These are phyloP conservation scores for Xylariaceae sp. DNA, from an alignment of 2,329 filamentous ascomycete species.

Conservation along the genomic window DNA sequence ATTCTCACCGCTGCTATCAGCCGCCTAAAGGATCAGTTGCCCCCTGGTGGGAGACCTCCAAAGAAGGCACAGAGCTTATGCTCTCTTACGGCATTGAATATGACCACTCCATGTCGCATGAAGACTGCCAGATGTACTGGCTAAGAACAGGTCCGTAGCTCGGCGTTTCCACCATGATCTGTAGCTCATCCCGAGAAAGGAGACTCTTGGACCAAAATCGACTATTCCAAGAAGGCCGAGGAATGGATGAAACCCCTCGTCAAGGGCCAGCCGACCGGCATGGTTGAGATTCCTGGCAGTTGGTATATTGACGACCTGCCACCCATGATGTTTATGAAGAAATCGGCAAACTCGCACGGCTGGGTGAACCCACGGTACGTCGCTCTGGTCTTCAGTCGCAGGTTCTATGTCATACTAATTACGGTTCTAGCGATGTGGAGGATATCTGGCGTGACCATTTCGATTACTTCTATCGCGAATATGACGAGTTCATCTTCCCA, in stretches of 20 bases:
- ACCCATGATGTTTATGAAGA: slow-evolving; percentile 71
- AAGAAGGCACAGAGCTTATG: slow-evolving; percentile 62
- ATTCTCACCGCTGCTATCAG: no score
- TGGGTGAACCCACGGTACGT: slow-evolving; percentile 54
- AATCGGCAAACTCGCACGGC: slow-evolving; percentile 60
- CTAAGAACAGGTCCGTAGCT: slow-evolving; percentile 47
- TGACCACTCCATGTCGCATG: slow-evolving; percentile 62
- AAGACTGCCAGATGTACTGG: slow-evolving; percentile 63
- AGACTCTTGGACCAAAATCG: slow-evolving; percentile 64
- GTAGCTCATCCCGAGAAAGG: no score
- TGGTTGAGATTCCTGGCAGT: slow-evolving; percentile 61
- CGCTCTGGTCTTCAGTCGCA: no score
- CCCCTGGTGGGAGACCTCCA: slow-evolving; percentile 68
- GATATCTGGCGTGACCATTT: slow-evolving; percentile 65
- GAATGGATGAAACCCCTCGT: slow-evolving; percentile 65
- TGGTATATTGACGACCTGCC: slow-evolving; percentile 60
- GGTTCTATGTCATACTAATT: no score
- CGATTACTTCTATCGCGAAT: slow-evolving; percentile 71
- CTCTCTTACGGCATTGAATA: slow-evolving; percentile 66
- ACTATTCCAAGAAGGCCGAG: slow-evolving; percentile 57
- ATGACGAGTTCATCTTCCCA: slow-evolving; percentile 73
- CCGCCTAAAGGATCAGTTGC: slow-evolving; percentile 69
- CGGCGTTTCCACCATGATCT: no score
- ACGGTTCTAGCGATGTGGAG: slow-evolving; percentile 55
- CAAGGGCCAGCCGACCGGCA: slow-evolving; percentile 54